phyloP scores from a whole-genome alignment of 2,329 filamentous ascomycete species.

The Tricladium varicosporioides region DNA sequence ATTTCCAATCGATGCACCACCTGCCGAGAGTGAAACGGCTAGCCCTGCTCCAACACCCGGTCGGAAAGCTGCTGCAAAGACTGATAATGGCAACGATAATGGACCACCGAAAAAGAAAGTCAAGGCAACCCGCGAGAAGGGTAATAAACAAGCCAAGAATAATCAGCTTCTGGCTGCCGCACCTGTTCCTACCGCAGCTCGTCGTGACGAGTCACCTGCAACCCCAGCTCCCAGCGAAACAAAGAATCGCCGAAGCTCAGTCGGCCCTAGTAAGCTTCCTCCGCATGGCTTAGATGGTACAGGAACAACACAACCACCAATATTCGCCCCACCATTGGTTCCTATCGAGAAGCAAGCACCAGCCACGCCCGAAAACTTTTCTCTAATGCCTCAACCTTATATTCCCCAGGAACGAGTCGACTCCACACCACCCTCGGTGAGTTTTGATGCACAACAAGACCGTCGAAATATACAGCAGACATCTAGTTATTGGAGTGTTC shows the following conservation, averaged over 20 bases:
- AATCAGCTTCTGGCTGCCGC: conserved; percentile 25
- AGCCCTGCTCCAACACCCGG: conserved; percentile 58
- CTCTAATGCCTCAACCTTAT: conserved; percentile 10
- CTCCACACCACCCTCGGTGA: conserved; percentile 24
- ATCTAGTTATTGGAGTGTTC: conserved; percentile 86
- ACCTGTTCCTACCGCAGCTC: conserved; percentile 28
- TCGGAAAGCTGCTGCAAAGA: conserved; percentile 46
- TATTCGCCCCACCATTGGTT: conserved; percentile 22
- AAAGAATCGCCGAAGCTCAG: conserved; percentile 20
- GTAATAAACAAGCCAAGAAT: conserved; percentile 31
- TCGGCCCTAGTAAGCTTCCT: conserved; percentile 19
- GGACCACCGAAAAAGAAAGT: conserved; percentile 38
- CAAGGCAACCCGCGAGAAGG: conserved; percentile 32
- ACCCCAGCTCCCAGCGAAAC: conserved; percentile 21
- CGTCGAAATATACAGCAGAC: conserved; percentile 46
- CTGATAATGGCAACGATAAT: conserved; percentile 38
- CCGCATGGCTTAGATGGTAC: conserved; percentile 25
- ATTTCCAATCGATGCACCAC: conserved; percentile 63
- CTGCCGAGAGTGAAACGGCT: conserved; percentile 58
- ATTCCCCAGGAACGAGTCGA: conserved; percentile 28
- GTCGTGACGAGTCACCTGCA: conserved; percentile 24
- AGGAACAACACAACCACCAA: conserved; percentile 9
- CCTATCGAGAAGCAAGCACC: conserved; percentile 20
- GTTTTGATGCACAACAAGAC: conserved; percentile 27
- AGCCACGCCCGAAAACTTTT: conserved; percentile 4